Percentiles rank a stretch among this genome's conserved stretches.
Conservation (phyloP, 2,329 filamentous ascomycete species). For the Fragosphaeria purpurea region DNA sequence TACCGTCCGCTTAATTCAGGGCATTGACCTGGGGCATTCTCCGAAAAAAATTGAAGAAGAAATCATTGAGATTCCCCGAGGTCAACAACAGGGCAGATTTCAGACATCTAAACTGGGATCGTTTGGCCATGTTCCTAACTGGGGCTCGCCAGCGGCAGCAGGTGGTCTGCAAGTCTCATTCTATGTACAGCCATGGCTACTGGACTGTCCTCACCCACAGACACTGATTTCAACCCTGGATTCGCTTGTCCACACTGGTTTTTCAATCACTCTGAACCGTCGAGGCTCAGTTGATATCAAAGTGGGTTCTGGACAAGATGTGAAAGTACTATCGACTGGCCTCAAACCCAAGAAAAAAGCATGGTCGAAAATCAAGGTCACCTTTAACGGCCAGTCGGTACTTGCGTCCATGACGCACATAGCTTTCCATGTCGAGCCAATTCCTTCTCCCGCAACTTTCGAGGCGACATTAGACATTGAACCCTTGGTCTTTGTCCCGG, state of each 20-base stretch:
- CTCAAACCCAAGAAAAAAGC: neutral
- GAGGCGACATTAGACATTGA: neutral
- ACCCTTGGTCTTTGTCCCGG: neutral
- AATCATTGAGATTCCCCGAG: neutral
- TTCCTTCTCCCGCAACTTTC: neutral
- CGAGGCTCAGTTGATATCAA: neutral
- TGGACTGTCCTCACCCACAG: neutral
- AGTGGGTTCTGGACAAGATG: neutral
- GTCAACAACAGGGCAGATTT: neutral
- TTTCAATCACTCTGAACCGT: neutral
- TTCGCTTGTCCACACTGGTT: neutral
- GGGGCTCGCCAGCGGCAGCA: neutral
- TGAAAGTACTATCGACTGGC: neutral
- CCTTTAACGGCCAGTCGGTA: too few species aligned
- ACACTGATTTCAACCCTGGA: slow-evolving; percentile 3
- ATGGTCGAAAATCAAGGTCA: neutral
- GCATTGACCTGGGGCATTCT: neutral
- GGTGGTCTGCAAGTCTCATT: neutral
- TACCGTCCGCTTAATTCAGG: slow-evolving; percentile 3
- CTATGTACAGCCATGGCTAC: slow-evolving; percentile 4
- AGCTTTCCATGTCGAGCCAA: too few species aligned
- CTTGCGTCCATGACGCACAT: too few species aligned
- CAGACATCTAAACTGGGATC: neutral
- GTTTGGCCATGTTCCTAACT: neutral
- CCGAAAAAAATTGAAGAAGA: neutral